Conservation (phyloP, 768 basidiomycete species). For the Trametes cingulata region DNA sequence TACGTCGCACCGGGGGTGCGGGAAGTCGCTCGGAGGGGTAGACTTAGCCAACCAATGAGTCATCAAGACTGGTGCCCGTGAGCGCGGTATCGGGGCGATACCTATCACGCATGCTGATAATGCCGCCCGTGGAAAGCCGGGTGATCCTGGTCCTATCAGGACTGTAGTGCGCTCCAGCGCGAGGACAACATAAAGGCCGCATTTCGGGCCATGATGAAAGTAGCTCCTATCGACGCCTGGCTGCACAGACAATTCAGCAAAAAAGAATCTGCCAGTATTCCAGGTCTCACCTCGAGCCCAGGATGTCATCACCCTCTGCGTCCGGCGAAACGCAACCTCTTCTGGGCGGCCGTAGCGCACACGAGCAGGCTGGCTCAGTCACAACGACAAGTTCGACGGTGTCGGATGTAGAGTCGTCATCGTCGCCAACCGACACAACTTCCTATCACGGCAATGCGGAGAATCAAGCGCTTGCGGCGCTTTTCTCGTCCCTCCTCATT, state of each 20-base stretch:
- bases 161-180: neutral
- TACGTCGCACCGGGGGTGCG: neutral
- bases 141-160: neutral
- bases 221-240: neutral
- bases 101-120: neutral
- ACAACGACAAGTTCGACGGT: neutral
- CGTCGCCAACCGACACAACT: constrained; percentile 19
- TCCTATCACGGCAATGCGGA: constrained; percentile 15
- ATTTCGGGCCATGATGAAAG: neutral
- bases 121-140: neutral
- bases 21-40: neutral
- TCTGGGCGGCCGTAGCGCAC: neutral
- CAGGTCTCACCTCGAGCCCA: neutral
- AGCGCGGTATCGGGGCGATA: neutral
- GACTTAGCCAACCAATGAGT: neutral
- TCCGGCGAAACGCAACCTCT: constrained; percentile 25
- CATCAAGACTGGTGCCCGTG: neutral
- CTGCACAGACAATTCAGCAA: neutral
- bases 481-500: constrained; percentile 50
- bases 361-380: neutral
- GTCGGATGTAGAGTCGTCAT: neutral
- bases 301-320: neutral
- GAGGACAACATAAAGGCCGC: neutral
- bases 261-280: neutral
- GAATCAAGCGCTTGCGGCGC: constrained; percentile 24